phyloP scores from a whole-genome alignment of 2,329 filamentous ascomycete genomes.

The Stachybotrys chartarum region DNA sequence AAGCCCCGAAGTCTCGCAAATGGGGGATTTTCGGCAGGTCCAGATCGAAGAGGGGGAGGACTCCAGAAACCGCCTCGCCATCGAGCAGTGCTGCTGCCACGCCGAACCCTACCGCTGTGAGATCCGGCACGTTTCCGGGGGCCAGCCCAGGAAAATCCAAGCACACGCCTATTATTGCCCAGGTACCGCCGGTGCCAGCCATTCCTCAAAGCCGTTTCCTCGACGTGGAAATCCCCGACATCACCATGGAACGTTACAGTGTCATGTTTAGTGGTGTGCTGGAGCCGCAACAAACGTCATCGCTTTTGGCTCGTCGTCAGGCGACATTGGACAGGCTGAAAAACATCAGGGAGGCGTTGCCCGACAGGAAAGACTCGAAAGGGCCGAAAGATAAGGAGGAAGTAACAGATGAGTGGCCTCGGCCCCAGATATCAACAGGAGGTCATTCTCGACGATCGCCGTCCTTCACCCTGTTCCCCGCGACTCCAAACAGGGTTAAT shows the following conservation, averaged over 20 bases:
- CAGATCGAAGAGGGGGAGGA: conserved; percentile 23
- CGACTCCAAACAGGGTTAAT: conserved; percentile 17
- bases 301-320: conserved; percentile 49
- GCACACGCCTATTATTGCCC: conserved; percentile 35
- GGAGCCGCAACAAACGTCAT: conserved; percentile 29
- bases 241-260: conserved; percentile 82
- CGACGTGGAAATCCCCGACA: conserved; percentile 71
- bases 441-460: conserved; percentile 38
- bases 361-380: conserved; percentile 27
- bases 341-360: conserved; percentile 39
- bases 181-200: conserved; percentile 3
- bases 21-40: conserved; percentile 51
- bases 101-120: not conserved
- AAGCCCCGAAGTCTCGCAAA: conserved; percentile 44
- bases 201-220: conserved; percentile 35
- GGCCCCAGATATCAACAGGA: conserved; percentile 40
- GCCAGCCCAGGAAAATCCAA: conserved; percentile 16
- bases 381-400: conserved; percentile 2
- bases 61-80: conserved; percentile 7
- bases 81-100: conserved; percentile 8
- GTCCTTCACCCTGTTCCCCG: conserved; percentile 37
- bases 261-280: conserved; percentile 84
- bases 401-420: conserved; percentile 3
- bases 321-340: conserved; percentile 52
- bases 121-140: conserved; percentile 5